Percentiles rank a stretch among this genome's conserved stretches.
Evolutionary conservation across 805 yeast species (phyloP).

Genomic region (Sungouiella blattae): DNA sequence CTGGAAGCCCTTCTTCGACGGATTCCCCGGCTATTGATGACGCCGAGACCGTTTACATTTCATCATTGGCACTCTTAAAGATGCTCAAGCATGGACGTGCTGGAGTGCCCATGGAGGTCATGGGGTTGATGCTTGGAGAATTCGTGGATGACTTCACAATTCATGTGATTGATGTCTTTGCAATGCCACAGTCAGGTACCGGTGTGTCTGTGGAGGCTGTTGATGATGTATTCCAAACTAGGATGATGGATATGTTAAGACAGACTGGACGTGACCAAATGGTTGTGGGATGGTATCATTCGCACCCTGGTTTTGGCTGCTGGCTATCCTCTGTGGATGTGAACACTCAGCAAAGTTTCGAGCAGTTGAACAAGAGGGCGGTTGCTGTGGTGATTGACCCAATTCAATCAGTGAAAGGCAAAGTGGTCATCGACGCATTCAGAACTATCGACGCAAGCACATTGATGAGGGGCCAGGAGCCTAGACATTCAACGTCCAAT

Average conservation of each 20-base stretch:
- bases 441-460: constrained; percentile 86
- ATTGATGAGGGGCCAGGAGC: constrained; percentile 94
- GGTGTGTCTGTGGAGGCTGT: constrained; percentile 99
- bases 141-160: constrained; percentile 97
- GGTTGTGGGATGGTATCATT: constrained; percentile 99
- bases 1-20: constrained; percentile 40
- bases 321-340: constrained; percentile 98
- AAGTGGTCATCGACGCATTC: constrained; percentile 98
- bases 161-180: constrained; percentile 96
- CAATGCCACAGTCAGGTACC: constrained; percentile 98
- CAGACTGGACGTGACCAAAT: constrained; percentile 99
- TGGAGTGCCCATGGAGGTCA: constrained; percentile 75
- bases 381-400: constrained; percentile 99
- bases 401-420: constrained; percentile 97
- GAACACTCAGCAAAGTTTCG: constrained; percentile 96
- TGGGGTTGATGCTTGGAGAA: constrained; percentile 99
- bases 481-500: constrained; percentile 95
- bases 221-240: constrained; percentile 97
- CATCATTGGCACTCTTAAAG: constrained; percentile 89
- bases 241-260: constrained; percentile 98
- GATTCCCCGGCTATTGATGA: constrained; percentile 89
- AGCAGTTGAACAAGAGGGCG: constrained; percentile 90
- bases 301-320: constrained; percentile 99
- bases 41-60: constrained; percentile 93
- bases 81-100: constrained; percentile 98